A percentile compares a stretch with the other conserved stretches of the same genome.
Conservation (phyloP, 148 eudicot genomes). For the Chenopodium suecicum region DNA sequence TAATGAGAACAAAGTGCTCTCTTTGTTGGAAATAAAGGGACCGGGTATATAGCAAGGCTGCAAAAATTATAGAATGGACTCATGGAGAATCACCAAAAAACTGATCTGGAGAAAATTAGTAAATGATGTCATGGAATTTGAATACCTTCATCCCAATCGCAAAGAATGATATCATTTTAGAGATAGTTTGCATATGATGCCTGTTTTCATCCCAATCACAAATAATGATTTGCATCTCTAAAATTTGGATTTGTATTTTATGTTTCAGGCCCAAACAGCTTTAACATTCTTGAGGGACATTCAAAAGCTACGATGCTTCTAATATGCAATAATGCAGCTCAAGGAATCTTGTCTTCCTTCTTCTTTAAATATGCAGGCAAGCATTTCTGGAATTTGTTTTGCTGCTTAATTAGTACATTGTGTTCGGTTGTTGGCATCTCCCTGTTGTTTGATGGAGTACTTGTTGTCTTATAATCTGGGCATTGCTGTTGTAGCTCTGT, state of each 20-base stretch:
- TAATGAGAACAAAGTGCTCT: no score
- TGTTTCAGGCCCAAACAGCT: constrained; percentile 55
- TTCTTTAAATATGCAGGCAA: constrained; percentile 74
- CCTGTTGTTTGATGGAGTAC: not conserved
- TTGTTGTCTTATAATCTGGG: not conserved
- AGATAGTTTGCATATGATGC: no score
- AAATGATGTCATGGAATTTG: no score
- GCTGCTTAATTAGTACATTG: not conserved
- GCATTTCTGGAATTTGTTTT: constrained; percentile 11
- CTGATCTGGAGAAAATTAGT: no score
- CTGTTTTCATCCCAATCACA: no score
- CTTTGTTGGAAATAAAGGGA: no score
- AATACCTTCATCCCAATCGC: no score
- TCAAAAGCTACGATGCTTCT: constrained; percentile 69
- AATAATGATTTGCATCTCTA: not conserved
- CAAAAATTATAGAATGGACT: no score
- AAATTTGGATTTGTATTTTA: not conserved
- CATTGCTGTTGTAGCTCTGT: constrained; percentile 3
- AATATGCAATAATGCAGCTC: constrained; percentile 65
- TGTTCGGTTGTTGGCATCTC: not conserved
- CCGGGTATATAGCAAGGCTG: no score
- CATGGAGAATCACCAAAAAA: no score
- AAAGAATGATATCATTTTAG: no score
- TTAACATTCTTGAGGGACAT: constrained; percentile 62
- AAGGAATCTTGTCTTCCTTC: constrained; percentile 66